Percentiles rank a stretch among this genome's conserved stretches.
These are phyloP conservation scores for Comarum palustre DNA, from an alignment of 306 rosid genomes.

Conservation along the genomic window DNA sequence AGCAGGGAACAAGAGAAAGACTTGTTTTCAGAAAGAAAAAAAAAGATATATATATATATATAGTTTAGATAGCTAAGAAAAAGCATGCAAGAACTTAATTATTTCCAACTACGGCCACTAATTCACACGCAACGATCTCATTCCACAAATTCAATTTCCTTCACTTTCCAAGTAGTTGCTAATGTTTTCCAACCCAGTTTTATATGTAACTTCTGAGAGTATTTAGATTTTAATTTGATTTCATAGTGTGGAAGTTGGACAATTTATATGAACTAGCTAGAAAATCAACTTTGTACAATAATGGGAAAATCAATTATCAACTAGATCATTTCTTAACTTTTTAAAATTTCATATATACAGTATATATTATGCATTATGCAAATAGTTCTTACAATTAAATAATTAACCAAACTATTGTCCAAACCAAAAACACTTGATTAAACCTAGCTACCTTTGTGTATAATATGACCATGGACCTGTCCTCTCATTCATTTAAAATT, in stretches of 20 bases:
- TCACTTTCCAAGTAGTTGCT: neutral
- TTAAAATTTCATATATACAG: neutral
- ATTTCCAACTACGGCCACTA: neutral
- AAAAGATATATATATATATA: too few relatives aligned
- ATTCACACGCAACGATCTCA: conserved; percentile 12
- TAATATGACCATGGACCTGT: conserved; percentile 20
- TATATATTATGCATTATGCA: neutral
- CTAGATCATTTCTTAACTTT: neutral
- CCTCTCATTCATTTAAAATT: neutral
- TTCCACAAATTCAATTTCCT: conserved; percentile 5
- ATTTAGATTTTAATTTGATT: neutral
- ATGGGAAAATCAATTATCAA: neutral
- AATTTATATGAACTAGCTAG: too few relatives aligned
- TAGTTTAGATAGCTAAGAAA: neutral
- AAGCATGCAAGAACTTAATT: conserved; percentile 3
- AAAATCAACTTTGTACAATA: neutral
- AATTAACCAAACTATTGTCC: neutral
- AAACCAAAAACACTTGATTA: neutral
- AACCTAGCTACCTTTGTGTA: neutral
- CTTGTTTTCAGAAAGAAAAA: neutral
- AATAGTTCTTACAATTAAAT: neutral
- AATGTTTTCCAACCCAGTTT: neutral
- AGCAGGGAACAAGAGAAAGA: neutral
- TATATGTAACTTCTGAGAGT: neutral
- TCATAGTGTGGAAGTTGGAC: neutral